Percentiles rank a stretch among this genome's conserved stretches.
Evolutionary conservation across 345 rosid species (phyloP).

Genomic region (Euphorbia peplus): DNA sequence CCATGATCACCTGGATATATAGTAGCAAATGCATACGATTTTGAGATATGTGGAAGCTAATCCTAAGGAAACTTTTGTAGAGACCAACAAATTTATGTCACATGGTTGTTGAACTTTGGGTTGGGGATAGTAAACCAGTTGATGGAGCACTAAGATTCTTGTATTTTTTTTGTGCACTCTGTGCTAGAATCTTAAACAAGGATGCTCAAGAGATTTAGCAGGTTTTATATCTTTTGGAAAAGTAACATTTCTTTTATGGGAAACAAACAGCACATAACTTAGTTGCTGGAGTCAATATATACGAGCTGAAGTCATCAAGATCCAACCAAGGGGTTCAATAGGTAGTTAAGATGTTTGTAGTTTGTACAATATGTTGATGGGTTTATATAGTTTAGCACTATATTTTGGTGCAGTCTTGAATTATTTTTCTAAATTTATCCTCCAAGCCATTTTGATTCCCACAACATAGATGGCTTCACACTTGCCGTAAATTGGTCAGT

Average conservation of each 20-base stretch:
- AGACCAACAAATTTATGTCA: neutral
- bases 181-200: neutral
- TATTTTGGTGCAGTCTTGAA: neutral
- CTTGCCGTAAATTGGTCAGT: conserved; percentile 1
- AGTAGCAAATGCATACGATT: neutral
- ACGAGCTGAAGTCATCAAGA: neutral
- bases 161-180: conserved; percentile 5
- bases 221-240: neutral
- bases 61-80: neutral
- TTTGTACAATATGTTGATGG: neutral
- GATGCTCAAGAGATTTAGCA: neutral
- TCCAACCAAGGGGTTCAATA: neutral
- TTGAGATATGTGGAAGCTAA: neutral
- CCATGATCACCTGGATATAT: neutral
- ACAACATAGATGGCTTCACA: neutral
- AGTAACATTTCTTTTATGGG: neutral
- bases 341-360: neutral
- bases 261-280: neutral
- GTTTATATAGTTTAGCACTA: neutral
- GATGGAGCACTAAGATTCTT: neutral
- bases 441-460: neutral
- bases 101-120: neutral
- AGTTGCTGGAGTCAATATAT: neutral
- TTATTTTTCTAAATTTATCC: neutral
- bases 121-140: neutral